Base-by-base conservation (phyloP, 148 eudicot genomes). In the Vaccinium myrtillus region DNA sequence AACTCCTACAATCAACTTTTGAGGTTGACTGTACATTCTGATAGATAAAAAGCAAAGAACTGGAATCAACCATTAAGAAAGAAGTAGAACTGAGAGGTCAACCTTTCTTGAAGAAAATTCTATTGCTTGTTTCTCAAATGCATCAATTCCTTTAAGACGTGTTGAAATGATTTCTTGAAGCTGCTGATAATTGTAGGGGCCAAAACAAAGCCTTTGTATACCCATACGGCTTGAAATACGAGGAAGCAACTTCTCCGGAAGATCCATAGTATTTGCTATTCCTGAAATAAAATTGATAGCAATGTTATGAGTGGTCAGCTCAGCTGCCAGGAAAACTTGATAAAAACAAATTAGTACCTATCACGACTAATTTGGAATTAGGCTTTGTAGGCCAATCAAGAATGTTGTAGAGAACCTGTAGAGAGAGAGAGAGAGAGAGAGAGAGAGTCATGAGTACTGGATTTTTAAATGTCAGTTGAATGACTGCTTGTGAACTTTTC, bases 381-480 rank as follows among this genome's bases (percentile, higher is more conserved):
- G 98, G 98, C 90, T 93, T 93, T 53, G 95, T 95, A n/a, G 99
- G 99, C 99, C 99, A 97, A 86, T 97, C 98, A 87, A 97, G 99
- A 90, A 97, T 93, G 92, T 97, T 97, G 91, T 97, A 97, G 2
- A 97, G 91, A 82, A 97, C 99, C 99, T 97, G 95, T 50, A 53
- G 8, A 75, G 59, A 67, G 54, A 54, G 19, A 39, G 23, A 83
- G 54, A 50, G 9, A 76, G 55, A 63, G 54, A 48, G 12, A 49
- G 49, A 81, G 32, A 1, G 10, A 65, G 10, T 32, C 59, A 39
- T 11, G 16, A 76, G 51, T 25, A 55, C 21, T 76, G 48, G 15
- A 25, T 49, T 39, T 79, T 18, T 14, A 14, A 56, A 9, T 4
- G 0, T 16, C 6, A 51, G 15, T 46, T 25, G 18, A 53, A 39